Evolutionary conservation across 441 rosid species (phyloP).

Genomic region (Adansonia grandidieri): DNA sequence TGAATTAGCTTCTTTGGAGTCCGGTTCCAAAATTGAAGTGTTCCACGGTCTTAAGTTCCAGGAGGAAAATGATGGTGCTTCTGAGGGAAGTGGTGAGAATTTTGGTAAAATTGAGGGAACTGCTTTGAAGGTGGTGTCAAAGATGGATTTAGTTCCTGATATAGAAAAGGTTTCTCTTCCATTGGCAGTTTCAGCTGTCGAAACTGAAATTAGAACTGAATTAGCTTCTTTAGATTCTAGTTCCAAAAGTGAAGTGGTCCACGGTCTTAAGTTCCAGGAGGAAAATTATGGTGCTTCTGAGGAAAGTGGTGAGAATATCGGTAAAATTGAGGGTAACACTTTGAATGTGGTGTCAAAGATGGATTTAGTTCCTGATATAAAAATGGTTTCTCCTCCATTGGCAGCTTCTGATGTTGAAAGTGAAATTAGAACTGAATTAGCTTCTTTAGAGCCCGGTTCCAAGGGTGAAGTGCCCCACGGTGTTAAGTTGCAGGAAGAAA

Average conservation of each 20-base stretch:
- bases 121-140: constrained; percentile 22
- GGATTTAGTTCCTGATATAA: constrained; percentile 23
- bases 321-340: constrained; percentile 11
- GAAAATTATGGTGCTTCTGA: constrained; percentile 20
- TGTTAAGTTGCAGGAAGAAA: constrained; percentile 12
- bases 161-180: constrained; percentile 22
- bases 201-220: constrained; percentile 26
- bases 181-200: constrained; percentile 12
- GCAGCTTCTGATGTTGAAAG: constrained; percentile 15
- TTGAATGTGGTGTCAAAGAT: constrained; percentile 20
- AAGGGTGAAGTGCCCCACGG: constrained; percentile 12
- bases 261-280: neutral
- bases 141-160: constrained; percentile 17
- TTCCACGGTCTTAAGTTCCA: neutral
- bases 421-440: constrained; percentile 27
- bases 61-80: constrained; percentile 13
- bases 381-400: constrained; percentile 18
- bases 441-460: constrained; percentile 17
- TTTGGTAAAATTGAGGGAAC: constrained; percentile 18
- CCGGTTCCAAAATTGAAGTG: constrained; percentile 17
- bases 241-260: constrained; percentile 14
- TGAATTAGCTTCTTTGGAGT: constrained; percentile 22
- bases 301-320: constrained; percentile 19
- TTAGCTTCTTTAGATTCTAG: constrained; percentile 19
- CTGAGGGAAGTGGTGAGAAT: constrained; percentile 10